Evolutionary conservation across 2,329 filamentous ascomycete species (phyloP).

Genomic region (Penicillium sp.): DNA sequence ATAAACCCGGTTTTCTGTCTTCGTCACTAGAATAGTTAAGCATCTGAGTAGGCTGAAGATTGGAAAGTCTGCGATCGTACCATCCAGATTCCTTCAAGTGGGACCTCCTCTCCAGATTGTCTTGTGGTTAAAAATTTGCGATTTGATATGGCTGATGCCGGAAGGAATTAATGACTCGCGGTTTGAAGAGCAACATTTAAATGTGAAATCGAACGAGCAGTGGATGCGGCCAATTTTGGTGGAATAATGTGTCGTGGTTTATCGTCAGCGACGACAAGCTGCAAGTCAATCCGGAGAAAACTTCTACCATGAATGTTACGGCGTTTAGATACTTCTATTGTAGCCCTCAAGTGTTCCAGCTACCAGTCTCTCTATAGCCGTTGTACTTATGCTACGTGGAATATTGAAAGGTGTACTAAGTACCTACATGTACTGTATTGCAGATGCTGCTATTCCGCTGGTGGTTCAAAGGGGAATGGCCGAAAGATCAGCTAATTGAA

Average conservation of each 20-base stretch:
- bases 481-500: background rate
- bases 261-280: background rate
- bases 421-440: constrained; percentile 7
- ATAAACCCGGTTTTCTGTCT: no score
- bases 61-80: no score
- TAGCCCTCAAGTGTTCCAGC: background rate
- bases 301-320: constrained; percentile 7
- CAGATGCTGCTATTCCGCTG: constrained; percentile 3
- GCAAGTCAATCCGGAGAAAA: background rate
- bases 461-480: constrained; percentile 6
- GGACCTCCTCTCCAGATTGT: no score
- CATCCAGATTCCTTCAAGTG: no score
- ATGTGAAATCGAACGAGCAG: background rate
- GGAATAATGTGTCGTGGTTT: constrained; percentile 7
- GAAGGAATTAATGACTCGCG: no score
- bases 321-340: background rate
- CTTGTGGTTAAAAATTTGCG: no score
- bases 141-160: no score
- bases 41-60: no score
- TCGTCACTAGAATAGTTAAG: no score
- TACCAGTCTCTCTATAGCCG: constrained; percentile 5
- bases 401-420: constrained; percentile 3
- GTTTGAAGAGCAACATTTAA: no score
- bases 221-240: constrained; percentile 3
- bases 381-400: constrained; percentile 9